These are phyloP conservation scores for Colletotrichum horii DNA, from an alignment of 2,329 filamentous ascomycete species.

Conservation along the genomic window DNA sequence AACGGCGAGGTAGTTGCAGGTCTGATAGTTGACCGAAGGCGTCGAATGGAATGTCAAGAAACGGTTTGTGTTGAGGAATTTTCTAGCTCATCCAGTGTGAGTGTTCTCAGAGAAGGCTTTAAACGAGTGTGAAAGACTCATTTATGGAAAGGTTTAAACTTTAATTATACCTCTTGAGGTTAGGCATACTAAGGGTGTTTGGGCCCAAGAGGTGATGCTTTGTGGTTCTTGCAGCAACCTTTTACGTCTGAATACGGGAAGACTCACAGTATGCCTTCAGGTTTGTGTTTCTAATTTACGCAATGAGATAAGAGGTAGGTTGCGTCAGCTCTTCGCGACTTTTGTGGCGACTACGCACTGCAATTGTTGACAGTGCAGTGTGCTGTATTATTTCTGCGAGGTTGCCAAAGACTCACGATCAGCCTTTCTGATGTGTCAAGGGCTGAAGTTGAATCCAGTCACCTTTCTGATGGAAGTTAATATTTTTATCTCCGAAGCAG, in stretches of 20 bases:
- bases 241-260: not conserved
- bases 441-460: not conserved
- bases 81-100: not conserved
- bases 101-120: not conserved
- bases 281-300: not conserved
- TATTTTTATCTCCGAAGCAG: no score
- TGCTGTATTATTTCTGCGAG: not conserved
- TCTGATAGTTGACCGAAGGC: not conserved
- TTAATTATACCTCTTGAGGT: not conserved
- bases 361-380: not conserved
- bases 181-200: not conserved
- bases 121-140: not conserved
- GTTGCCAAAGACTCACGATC: not conserved
- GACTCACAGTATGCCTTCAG: not conserved
- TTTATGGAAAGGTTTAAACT: not conserved
- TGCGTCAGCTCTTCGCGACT: not conserved
- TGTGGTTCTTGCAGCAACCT: not conserved
- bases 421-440: not conserved
- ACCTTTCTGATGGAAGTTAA: no score
- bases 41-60: not conserved
- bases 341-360: no score
- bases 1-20: not conserved
- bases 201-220: not conserved
- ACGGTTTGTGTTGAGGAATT: not conserved
- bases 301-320: not conserved